Evolutionary conservation across 2,329 filamentous ascomycete genomes (phyloP).

Genomic region (Dendryphion nanum): DNA sequence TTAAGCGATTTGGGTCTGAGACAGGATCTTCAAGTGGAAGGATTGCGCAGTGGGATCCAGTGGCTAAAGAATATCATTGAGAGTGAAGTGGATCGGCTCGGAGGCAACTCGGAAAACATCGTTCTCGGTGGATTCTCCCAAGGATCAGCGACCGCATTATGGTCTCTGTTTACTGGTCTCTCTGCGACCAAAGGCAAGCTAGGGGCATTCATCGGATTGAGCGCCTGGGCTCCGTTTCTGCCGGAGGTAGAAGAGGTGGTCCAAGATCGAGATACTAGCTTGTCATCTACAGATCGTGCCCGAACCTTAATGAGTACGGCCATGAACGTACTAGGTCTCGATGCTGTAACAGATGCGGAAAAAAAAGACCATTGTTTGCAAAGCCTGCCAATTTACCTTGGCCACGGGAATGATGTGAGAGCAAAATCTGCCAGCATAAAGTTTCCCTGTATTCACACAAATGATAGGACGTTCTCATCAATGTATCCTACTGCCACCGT

Average conservation of each 20-base stretch:
- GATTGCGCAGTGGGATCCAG: slow-evolving; percentile 41
- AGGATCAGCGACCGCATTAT: slow-evolving; percentile 17
- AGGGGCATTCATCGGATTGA: slow-evolving; percentile 15
- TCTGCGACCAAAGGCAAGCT: slow-evolving; percentile 7
- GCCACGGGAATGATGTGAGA: slow-evolving; percentile 44
- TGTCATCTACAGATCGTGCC: too few relatives aligned
- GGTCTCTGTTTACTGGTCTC: slow-evolving; percentile 12
- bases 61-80: slow-evolving; percentile 23
- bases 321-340: too few relatives aligned
- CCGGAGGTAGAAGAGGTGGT: slow-evolving; percentile 8
- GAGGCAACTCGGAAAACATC: slow-evolving; percentile 7
- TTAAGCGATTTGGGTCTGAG: slow-evolving; percentile 40
- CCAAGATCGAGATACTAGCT: too few relatives aligned
- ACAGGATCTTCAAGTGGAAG: slow-evolving; percentile 45
- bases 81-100: slow-evolving; percentile 12
- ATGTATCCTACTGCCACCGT: slow-evolving; percentile 32
- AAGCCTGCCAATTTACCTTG: too few relatives aligned
- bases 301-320: too few relatives aligned
- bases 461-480: slow-evolving; percentile 42
- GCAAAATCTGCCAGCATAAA: too few relatives aligned
- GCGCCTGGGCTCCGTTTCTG: slow-evolving; percentile 19
- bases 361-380: too few relatives aligned
- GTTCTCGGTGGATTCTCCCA: slow-evolving; percentile 19
- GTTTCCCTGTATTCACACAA: too few relatives aligned
- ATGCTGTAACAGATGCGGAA: too few relatives aligned